Base-by-base conservation (phyloP, 495 filamentous ascomycete genomes). In the Hypomontagnella monticulosa region DNA sequence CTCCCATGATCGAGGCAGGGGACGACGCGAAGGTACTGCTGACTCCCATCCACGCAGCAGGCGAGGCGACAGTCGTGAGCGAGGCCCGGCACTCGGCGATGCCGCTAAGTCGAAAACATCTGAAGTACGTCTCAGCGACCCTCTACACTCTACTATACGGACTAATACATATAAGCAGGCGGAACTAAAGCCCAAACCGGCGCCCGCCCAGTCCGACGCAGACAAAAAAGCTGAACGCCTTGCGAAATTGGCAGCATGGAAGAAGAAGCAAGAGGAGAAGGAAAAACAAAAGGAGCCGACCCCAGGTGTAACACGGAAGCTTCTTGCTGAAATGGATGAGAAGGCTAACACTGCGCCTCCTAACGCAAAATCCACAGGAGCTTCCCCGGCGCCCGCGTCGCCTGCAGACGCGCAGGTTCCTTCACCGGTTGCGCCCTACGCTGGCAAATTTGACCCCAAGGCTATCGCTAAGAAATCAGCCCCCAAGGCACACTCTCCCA, bases 181-280 rank as follows among this genome's bases (percentile, higher is more conserved):
- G 41, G 69, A 72, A 57, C 34, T 69, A 60, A 84, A 86, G 72
- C 68, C 87, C 14, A 80, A 89, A 55, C 77, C 81, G 36, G 72
- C 83, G 49, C 70, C 83, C 52, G 76, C 80, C 30, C 86, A 85
- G 68, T 86, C 89, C 14, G 92, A 93, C 61, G 90, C 90, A 54
- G 89, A 95, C 38, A 94, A 95, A 72, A 91, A 93, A 71, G 90
- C 88, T 43, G 91, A 96, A 73, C 81, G 91, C 49, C 81, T 93
- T 33, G 91, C 93, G 27, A 94, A 93, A 61, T 74, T 97, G 32
- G 91, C 93, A 74, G 91, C 92, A 63, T 96, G 93, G 93, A 97
- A 96, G 75, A 88, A 90, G 73, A 95, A 96, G 68, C 89, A 92
- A 14, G 92, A 91, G 36, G 86, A 93, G 69, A 89, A 90, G 65